Base-by-base conservation (phyloP, 805 yeast genomes). In the Metschnikowia gelsemii region DNA sequence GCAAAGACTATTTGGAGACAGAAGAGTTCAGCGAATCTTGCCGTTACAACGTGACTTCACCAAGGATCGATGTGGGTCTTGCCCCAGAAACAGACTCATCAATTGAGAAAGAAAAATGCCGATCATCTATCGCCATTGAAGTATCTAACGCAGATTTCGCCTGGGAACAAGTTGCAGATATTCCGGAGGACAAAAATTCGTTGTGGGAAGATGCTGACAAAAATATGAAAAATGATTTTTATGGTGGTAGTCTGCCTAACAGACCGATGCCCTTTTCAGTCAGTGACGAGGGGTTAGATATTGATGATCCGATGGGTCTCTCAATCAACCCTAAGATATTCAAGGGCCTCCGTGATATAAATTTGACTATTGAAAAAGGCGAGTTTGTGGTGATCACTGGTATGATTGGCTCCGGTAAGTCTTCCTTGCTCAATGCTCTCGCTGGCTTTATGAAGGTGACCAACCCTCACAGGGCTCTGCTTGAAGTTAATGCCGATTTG, bases 1-100 rank as follows among this genome's bases (percentile, higher is more conserved):
- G 80, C 17, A 76, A 79, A 34, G 73, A 66, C 31, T 69, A 72
- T 49, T 61, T 85, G 53, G 66, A 77, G 48, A 61, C 78, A 12
- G 55, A 58, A 6, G 79, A 73, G 13, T 21, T 22, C 12, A 5
- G n/a, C n/a, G n/a, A n/a, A n/a, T n/a, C n/a, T n/a, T n/a, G n/a
- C n/a, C n/a, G n/a, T n/a, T n/a, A n/a, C n/a, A n/a, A n/a, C n/a
- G n/a, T n/a, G n/a, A n/a, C n/a, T n/a, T n/a, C n/a, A n/a, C n/a
- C n/a, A n/a, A n/a, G n/a, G n/a, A n/a, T n/a, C n/a, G n/a, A n/a
- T n/a, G n/a, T n/a, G n/a, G n/a, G n/a, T n/a, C n/a, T n/a, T n/a
- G n/a, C n/a, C n/a, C n/a, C n/a, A n/a, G n/a, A n/a, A n/a, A n/a
- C n/a, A n/a, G n/a, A n/a, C n/a, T n/a, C n/a, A n/a, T n/a, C n/a